Conservation (phyloP, 2,329 filamentous ascomycete species). For the Trichocomaceae sp. region DNA sequence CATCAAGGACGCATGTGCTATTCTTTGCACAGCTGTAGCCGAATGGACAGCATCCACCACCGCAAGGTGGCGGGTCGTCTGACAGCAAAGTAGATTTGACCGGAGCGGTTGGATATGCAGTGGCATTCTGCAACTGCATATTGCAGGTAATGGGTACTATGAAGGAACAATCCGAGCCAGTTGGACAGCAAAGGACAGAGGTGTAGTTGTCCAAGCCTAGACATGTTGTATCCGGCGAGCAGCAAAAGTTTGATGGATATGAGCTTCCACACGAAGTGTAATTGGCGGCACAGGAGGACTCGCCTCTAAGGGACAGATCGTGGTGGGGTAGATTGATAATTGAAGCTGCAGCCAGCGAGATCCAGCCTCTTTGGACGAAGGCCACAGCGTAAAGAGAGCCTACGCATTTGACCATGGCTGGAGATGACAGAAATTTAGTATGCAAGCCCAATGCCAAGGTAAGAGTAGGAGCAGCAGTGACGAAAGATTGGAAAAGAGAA, state of each 20-base stretch:
- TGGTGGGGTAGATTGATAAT: constrained; percentile 17
- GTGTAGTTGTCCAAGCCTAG: constrained; percentile 36
- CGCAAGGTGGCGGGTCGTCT: constrained; percentile 37
- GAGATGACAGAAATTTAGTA: neutral
- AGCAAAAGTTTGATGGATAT: constrained; percentile 40
- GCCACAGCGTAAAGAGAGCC: constrained; percentile 9
- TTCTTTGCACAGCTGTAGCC: constrained; percentile 39
- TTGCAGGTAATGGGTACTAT: constrained; percentile 42
- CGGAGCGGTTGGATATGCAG: constrained; percentile 27
- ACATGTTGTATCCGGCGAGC: constrained; percentile 35
- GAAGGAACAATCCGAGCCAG: constrained; percentile 33
- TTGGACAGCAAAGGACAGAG: constrained; percentile 43
- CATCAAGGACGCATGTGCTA: constrained; percentile 25
- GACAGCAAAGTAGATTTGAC: constrained; percentile 40
- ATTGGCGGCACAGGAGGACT: constrained; percentile 25
- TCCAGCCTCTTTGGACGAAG: constrained; percentile 7
- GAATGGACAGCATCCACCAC: constrained; percentile 40
- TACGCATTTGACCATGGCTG: constrained; percentile 12
- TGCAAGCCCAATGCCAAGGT: neutral
- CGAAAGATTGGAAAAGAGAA: neutral
- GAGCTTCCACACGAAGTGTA: constrained; percentile 32
- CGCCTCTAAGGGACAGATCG: constrained; percentile 20
- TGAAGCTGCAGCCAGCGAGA: constrained; percentile 17
- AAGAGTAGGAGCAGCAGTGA: neutral
- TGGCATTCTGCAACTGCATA: constrained; percentile 36